Base-by-base conservation (phyloP, 805 yeast genomes). In the Candida maltosa region DNA sequence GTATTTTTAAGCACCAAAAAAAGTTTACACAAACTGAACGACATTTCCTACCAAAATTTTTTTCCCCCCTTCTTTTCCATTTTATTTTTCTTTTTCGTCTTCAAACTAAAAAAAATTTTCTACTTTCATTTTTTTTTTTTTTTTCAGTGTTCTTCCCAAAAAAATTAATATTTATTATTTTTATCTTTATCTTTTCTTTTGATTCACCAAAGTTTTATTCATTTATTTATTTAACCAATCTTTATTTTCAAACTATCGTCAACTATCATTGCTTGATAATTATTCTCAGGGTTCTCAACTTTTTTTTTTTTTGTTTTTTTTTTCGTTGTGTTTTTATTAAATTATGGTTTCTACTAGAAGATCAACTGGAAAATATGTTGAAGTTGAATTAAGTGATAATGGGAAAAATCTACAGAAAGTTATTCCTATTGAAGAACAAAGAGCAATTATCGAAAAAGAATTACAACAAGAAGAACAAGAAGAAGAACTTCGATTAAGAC, bases 341-440 rank as follows among this genome's bases (percentile, higher is more conserved):
- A 14, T 16, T 18, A 37, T 37, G 40, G 40, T 37, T 11, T 19
- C 22, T 24, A 37, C 40, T n/a, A 32, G 40, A 16, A 32, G 40
- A 25, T 37, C 40, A 19, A 25, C 31, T 10, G 12, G 15, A 15
- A 18, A 18, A 9, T 24, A 23, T 7, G 18, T 12, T 10, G 14
- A 22, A 18, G 32, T 37, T n/a, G 40, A 37, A 17, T 27, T 37
- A 14, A 26, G 32, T 16, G 28, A 27, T n/a, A 37, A 37, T 22
- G 40, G 37, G 14, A 37, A 37, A 22, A 20, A 11, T 4, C 14
- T 26, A 2, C 16, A 28, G 10, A 18, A 35, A 16, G 30, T 29
- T 2, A 22, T 23, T 12, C 23, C 37, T 3, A 34, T 26, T 14
- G n/a, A 2, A 6, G 18, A n/a, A 5, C 29, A 19, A 23, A 22